A percentile compares a stretch with the other conserved stretches of the same genome.
These are phyloP conservation scores for Kwoniella newhampshirensis DNA, from an alignment of 768 basidiomycete genomes.

Conservation along the genomic window DNA sequence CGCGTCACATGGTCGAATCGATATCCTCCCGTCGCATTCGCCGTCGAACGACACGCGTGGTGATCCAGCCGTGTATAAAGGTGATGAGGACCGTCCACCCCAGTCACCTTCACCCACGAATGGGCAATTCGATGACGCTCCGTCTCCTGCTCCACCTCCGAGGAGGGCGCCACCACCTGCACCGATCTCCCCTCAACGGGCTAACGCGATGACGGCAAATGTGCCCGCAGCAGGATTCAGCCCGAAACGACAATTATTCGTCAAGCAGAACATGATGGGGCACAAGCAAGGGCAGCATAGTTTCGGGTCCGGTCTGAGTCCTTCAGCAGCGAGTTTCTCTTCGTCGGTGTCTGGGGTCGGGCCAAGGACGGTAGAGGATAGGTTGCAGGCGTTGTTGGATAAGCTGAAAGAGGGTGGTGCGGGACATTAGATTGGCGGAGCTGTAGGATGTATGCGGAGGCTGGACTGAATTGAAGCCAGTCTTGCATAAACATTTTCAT, in stretches of 20 bases:
- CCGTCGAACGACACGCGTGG: not conserved
- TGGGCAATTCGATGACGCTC: slow-evolving; percentile 32
- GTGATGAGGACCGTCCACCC: not conserved
- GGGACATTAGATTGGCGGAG: not conserved
- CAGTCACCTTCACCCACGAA: slow-evolving; percentile 1
- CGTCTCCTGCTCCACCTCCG: slow-evolving; percentile 14
- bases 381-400: slow-evolving; percentile 46
- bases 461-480: too few species aligned
- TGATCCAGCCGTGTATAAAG: slow-evolving; percentile 7
- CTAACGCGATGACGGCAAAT: slow-evolving; percentile 3
- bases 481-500: not conserved
- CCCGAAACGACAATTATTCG: slow-evolving; percentile 30
- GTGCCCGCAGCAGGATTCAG: slow-evolving; percentile 24
- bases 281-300: not conserved
- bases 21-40: slow-evolving; percentile 21
- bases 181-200: slow-evolving; percentile 11
- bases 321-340: slow-evolving; percentile 36
- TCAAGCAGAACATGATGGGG: slow-evolving; percentile 2
- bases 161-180: slow-evolving; percentile 10
- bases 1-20: slow-evolving; percentile 38
- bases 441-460: too few species aligned
- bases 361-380: slow-evolving; percentile 35
- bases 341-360: slow-evolving; percentile 16
- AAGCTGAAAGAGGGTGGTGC: slow-evolving; percentile 26
- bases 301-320: slow-evolving; percentile 17